A percentile compares a stretch with the other conserved stretches of the same genome.
Conservation (phyloP, 495 filamentous ascomycete genomes). For the Penicillium taxi region DNA sequence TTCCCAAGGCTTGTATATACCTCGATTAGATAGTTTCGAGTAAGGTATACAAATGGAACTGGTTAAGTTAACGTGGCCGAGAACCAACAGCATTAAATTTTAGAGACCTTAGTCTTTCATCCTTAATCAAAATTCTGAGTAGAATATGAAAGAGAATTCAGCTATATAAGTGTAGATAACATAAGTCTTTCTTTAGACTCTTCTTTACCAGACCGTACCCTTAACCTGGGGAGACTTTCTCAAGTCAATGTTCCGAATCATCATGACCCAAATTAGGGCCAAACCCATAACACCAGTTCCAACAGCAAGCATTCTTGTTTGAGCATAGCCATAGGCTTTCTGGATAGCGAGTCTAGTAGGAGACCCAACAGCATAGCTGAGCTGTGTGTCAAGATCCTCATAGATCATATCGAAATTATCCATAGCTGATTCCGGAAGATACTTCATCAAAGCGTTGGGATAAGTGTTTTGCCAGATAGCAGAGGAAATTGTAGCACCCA, state of each 20-base stretch:
- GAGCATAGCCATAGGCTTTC: constrained; percentile 45
- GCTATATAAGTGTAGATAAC: too few relatives aligned
- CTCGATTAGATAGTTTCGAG: too few relatives aligned
- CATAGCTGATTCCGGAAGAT: constrained; percentile 42
- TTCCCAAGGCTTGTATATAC: too few relatives aligned
- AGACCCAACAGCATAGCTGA: constrained; percentile 41
- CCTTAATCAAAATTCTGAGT: too few relatives aligned
- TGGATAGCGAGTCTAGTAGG: constrained; percentile 44
- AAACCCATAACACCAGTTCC: constrained; percentile 37
- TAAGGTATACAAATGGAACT: too few relatives aligned
- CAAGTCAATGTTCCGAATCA: constrained; percentile 48
- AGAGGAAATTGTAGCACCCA: constrained; percentile 51
- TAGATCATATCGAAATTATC: constrained; percentile 43
- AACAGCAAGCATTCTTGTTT: constrained; percentile 46
- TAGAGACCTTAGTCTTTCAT: too few relatives aligned
- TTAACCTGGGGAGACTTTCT: constrained; percentile 38
- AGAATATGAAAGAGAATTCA: too few relatives aligned
- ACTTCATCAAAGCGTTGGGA: constrained; percentile 38
- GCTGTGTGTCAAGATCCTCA: constrained; percentile 35
- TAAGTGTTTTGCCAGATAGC: constrained; percentile 60
- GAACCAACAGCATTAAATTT: too few relatives aligned
- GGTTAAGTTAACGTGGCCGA: too few relatives aligned
- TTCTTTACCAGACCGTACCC: constrained; percentile 6
- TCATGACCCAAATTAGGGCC: constrained; percentile 28
- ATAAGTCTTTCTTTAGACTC: too few relatives aligned